A percentile compares a stretch with the other conserved stretches of the same genome.
Conservation (phyloP, 192 early-diverging fungal species). For the Umbelopsis sp. region DNA sequence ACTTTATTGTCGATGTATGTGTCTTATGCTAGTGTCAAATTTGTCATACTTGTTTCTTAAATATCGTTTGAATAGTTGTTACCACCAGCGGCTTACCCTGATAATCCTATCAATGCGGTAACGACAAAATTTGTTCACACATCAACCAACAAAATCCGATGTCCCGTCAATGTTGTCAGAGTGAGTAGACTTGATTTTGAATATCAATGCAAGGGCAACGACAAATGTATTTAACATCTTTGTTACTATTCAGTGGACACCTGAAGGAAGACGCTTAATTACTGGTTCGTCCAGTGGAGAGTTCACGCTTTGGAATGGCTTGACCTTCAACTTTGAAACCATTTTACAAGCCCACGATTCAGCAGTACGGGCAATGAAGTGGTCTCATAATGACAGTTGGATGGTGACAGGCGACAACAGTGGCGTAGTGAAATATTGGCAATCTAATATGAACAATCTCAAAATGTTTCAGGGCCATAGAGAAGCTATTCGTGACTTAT, state of each 20-base stretch:
- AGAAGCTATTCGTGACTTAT: slow-evolving; percentile 86
- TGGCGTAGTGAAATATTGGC: slow-evolving; percentile 98
- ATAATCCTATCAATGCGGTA: slow-evolving; percentile 73
- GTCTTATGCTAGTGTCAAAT: not conserved
- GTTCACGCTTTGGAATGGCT: slow-evolving; percentile 96
- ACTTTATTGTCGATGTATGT: slow-evolving; percentile 75
- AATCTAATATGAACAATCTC: slow-evolving; percentile 93
- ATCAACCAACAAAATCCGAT: slow-evolving; percentile 91
- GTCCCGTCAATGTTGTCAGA: slow-evolving; percentile 88
- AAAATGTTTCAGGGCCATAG: slow-evolving; percentile 88
- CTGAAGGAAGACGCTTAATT: slow-evolving; percentile 91
- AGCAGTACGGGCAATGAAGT: slow-evolving; percentile 94
- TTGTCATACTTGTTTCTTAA: not conserved
- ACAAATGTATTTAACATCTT: not conserved
- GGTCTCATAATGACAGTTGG: slow-evolving; percentile 96
- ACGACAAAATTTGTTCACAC: slow-evolving; percentile 89
- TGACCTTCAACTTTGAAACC: slow-evolving; percentile 98
- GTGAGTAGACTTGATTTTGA: slow-evolving; percentile 45
- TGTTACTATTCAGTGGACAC: slow-evolving; percentile 75
- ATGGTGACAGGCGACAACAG: slow-evolving; percentile 91
- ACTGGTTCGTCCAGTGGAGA: slow-evolving; percentile 94
- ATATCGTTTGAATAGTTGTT: slow-evolving; percentile 48
- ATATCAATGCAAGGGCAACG: not conserved
- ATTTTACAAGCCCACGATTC: slow-evolving; percentile 95
- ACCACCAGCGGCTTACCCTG: slow-evolving; percentile 68